Evolutionary conservation across 148 eudicot genomes (phyloP).

Genomic region (Arctostaphylos glauca): DNA sequence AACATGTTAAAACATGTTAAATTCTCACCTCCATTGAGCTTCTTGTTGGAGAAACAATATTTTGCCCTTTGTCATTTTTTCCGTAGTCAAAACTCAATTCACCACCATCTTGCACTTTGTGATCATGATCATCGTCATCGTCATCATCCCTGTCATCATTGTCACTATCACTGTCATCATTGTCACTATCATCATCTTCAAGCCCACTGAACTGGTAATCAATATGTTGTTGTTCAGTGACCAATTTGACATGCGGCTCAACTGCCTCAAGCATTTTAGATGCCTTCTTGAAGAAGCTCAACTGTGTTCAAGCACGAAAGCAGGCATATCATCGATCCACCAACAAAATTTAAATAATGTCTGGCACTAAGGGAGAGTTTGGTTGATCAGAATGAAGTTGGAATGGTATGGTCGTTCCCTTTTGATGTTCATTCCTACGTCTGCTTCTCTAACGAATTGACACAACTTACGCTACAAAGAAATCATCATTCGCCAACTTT

Average conservation of each 20-base stretch:
- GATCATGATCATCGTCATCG: constrained; percentile 28
- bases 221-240: constrained; percentile 78
- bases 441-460: background rate
- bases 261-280: constrained; percentile 69
- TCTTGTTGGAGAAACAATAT: constrained; percentile 33
- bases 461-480: background rate
- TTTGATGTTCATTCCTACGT: background rate
- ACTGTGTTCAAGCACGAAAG: constrained; percentile 44
- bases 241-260: constrained; percentile 77
- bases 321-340: constrained; percentile 17
- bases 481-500: background rate
- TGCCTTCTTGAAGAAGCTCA: constrained; percentile 77
- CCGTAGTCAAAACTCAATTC: constrained; percentile 62
- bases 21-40: constrained; percentile 65
- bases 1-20: constrained; percentile 13
- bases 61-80: constrained; percentile 33
- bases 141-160: constrained; percentile 29
- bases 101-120: constrained; percentile 40
- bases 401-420: background rate
- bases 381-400: background rate
- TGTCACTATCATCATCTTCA: constrained; percentile 56
- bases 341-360: background rate
- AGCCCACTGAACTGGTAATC: constrained; percentile 81
- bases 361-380: background rate
- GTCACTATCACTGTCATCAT: constrained; percentile 14